phyloP scores from a whole-genome alignment of 768 basidiomycete species.

The Auricularia heimuer region DNA sequence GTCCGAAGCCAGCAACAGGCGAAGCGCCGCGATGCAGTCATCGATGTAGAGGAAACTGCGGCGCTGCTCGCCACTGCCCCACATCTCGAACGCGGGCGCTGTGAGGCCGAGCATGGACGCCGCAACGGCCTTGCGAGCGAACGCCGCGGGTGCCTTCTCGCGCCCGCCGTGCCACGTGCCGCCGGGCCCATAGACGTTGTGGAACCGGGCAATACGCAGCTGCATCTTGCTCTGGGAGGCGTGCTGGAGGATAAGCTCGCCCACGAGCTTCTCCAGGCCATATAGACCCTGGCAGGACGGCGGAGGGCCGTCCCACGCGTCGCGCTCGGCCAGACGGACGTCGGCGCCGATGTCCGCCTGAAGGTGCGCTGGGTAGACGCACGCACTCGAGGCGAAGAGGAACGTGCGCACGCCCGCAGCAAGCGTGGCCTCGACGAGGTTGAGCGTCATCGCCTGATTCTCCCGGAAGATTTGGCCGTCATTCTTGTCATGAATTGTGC shows the following conservation, averaged over 20 bases:
- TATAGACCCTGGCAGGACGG: constrained; percentile 47
- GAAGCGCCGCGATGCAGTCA: constrained; percentile 42
- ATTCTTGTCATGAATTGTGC: constrained; percentile 43
- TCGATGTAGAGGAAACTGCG: constrained; percentile 48
- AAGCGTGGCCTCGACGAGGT: constrained; percentile 33
- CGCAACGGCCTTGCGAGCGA: constrained; percentile 43
- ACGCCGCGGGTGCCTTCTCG: constrained; percentile 50
- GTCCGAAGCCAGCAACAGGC: constrained; percentile 33
- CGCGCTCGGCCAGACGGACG: constrained; percentile 36
- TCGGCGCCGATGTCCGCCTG: constrained; percentile 26
- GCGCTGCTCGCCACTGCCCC: constrained; percentile 45
- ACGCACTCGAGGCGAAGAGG: constrained; percentile 50
- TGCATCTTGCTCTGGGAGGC: constrained; percentile 24
- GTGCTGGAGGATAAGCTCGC: constrained; percentile 33
- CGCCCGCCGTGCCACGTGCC: constrained; percentile 44
- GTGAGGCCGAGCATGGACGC: constrained; percentile 15
- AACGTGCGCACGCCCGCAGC: constrained; percentile 32
- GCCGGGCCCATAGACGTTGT: constrained; percentile 48
- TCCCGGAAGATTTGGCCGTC: constrained; percentile 38
- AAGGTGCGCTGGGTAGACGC: constrained; percentile 41
- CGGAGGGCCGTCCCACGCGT: constrained; percentile 30
- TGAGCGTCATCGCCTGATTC: constrained; percentile 42
- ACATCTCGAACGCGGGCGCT: constrained; percentile 35
- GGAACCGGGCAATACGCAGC: constrained; percentile 43
- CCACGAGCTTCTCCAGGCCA: constrained; percentile 46